Base-by-base conservation (phyloP, 2,329 filamentous ascomycete genomes). In the Pseudogymnoascus verrucosus region DNA sequence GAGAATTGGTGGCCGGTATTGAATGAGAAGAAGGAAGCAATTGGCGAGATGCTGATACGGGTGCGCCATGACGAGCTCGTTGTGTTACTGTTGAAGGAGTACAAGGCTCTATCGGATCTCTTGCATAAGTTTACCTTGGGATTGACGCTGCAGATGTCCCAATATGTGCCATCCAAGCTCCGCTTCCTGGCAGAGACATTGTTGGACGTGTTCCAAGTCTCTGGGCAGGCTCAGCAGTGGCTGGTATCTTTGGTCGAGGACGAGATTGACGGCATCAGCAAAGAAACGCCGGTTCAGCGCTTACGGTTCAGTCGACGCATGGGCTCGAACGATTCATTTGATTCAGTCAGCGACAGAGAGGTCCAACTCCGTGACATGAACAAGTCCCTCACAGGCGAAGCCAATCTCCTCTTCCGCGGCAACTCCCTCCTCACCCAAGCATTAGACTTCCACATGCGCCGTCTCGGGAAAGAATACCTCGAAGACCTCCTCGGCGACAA, bases 381-480 rank as follows among this genome's bases (percentile, higher is more conserved):
- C 71, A 91, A 89, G 73, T 89, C 89, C 7, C 81, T 92, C 3
- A 88, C 90, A 26, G 86, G 90, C 51, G 95, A 99, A 74, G 95
- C 93, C 4, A 99, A 98, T 69, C 81, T 99, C 1, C 84, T 99
- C 3, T 99, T 99, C 76, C 86, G 95, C 36, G 95, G 95, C 65
- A 99, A 99, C 71, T 96, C 95, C 0, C 79, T 99, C 8, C 82
- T 98, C 28, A 99, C 95, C 0, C 96, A 97, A 74, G 89, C 93
- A 1, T 82, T 99, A 51, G 95, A 99, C 74, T 89, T 91, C 65
- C 93, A 99, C 74, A 98, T 99, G 95, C 90, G 92, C 64, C 86
- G 95, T 8, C 80, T 98, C 0, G 95, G 95, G 44, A 93, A 92
- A 69, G 93, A 97, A 69, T 99, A 96, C 70, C 78, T 99, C 1